These are phyloP conservation scores for Choricystis sp. DNA, from an alignment of 139 green algal genomes.

Conservation along the genomic window DNA sequence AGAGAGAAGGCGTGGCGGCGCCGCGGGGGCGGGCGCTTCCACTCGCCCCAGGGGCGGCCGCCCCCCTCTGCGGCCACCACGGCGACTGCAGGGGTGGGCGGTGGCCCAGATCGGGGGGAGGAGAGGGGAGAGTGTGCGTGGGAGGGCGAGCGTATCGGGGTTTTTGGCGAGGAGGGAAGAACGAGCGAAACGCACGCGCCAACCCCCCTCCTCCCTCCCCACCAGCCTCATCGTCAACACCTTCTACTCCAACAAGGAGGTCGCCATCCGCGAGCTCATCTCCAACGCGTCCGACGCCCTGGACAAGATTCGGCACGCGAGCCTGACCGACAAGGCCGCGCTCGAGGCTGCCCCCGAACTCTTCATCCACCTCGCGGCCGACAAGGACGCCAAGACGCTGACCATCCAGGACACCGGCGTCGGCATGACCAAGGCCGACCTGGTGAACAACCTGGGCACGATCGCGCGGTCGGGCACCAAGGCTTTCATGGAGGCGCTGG, in stretches of 20 bases:
- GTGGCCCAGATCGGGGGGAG: too few relatives aligned
- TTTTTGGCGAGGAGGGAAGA: too few relatives aligned
- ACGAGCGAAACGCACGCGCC: too few relatives aligned
- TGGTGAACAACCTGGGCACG: conserved; percentile 99
- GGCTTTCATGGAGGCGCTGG: conserved; percentile 98
- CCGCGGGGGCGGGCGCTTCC: too few relatives aligned
- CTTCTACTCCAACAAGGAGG: conserved; percentile 92
- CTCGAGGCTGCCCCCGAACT: conserved; percentile 64
- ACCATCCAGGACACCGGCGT: conserved; percentile 90
- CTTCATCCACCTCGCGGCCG: conserved; percentile 88
- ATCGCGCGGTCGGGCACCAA: conserved; percentile 98
- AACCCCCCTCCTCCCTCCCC: too few relatives aligned
- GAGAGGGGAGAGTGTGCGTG: too few relatives aligned
- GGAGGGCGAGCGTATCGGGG: too few relatives aligned
- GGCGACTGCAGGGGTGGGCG: too few relatives aligned
- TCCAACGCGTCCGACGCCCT: conserved; percentile 88
- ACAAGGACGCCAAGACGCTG: conserved; percentile 95
- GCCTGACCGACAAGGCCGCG: conserved; percentile 93
- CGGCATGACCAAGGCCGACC: conserved; percentile 94
- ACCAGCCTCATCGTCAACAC: conserved; percentile 98
- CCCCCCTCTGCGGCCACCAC: too few relatives aligned
- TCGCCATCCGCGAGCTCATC: conserved; percentile 83
- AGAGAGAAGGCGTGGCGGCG: too few relatives aligned
- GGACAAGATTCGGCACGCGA: conserved; percentile 94
- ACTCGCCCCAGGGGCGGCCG: too few relatives aligned